Evolutionary conservation across 148 eudicot species (phyloP), one percentile per base, ranked within the genome.

Genomic region (Cornus controversa): DNA sequence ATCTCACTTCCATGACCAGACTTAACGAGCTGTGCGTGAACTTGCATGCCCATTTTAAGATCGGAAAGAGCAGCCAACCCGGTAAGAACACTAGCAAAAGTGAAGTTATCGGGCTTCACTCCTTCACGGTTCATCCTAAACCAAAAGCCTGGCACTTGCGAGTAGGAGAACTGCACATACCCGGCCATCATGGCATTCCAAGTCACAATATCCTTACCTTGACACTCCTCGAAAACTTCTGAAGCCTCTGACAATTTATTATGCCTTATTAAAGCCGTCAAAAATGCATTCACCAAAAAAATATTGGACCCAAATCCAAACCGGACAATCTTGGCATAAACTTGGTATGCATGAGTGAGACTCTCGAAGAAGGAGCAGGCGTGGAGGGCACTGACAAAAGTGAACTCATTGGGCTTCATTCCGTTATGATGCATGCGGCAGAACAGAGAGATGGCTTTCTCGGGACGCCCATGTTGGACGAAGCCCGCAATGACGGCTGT

Each of bases 101-200:
- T 78, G 71, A 85, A 92, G 20, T 81, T 87, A 79, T 92, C 93
- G 22, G 93, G 90, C 81, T 67, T 79, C 31, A 85, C 76, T 10
- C 90, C 92, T 69, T 88, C 86, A 45, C 53, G 66, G 20, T 77
- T 82, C 91, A 91, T 88, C 78, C 85, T 84, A 40, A 40, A 72
- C 93, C 86, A 90, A 72, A 92, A 84, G 10, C 75, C 27, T 0
- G 93, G 88, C 1, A 92, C 57, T 53, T 85, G 78, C 1, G 72
- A 73, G 54, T 80, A 82, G 2, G 71, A 81, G 74, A 79, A 73
- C 75, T 84, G 85, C 84, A 83, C 64, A 71, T 84, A 88, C 25
- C 93, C 93, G 10, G 85, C 78, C 37, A 90, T 64, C 85, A 92
- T 86, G 28, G 93, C 82, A 76, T 92, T 92, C 94, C 94, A 92